Conservation (phyloP, 2,329 filamentous ascomycete genomes). For the Aspergillus chevalieri region DNA sequence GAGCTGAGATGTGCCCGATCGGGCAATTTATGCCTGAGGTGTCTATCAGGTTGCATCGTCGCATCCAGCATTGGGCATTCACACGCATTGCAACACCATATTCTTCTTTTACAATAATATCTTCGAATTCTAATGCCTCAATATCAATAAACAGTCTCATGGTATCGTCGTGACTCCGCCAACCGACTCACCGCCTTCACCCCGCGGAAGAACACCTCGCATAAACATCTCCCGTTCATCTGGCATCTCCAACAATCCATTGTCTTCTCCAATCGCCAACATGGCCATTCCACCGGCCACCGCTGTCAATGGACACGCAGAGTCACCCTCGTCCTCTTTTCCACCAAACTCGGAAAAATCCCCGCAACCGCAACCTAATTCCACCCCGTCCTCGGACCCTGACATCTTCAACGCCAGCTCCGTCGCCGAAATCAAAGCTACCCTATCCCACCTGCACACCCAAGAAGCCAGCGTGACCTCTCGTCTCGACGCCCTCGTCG, state of each 20-base stretch:
- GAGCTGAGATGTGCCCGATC: background rate
- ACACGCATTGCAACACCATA: too few species aligned
- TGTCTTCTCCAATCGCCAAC: background rate
- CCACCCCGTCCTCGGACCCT: constrained; percentile 10
- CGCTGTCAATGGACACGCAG: constrained; percentile 23
- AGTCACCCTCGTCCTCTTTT: constrained; percentile 3
- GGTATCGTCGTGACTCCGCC: background rate
- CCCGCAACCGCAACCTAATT: background rate
- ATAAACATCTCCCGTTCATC: background rate
- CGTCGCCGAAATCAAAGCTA: constrained; percentile 71
- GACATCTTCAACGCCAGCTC: constrained; percentile 65
- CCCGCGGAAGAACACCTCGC: background rate
- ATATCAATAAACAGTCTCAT: too few species aligned
- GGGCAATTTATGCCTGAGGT: background rate
- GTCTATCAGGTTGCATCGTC: background rate
- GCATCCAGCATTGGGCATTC: background rate
- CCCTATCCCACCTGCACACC: constrained; percentile 66
- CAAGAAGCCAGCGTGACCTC: constrained; percentile 69
- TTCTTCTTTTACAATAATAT: too few species aligned
- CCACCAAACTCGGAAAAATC: background rate
- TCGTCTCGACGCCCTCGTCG: constrained; percentile 68
- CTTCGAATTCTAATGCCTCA: too few species aligned
- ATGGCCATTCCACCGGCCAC: constrained; percentile 15
- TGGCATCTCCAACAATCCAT: background rate
- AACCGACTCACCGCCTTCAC: background rate